phyloP scores from a whole-genome alignment of 306 rosid genomes.

The Trifolium fragiferum region DNA sequence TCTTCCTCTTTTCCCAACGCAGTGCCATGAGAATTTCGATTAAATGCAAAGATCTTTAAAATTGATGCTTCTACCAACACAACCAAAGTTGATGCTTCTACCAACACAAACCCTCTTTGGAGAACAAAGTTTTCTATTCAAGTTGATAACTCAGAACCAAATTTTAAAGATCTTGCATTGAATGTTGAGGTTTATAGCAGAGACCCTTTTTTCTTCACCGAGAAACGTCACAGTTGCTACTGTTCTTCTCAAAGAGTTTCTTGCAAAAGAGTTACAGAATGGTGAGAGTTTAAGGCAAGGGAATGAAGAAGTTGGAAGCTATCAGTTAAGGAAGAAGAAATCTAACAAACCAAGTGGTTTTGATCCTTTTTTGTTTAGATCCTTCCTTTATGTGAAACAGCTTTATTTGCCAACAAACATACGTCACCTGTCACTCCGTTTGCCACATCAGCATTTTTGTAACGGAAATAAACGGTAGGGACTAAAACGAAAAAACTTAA shows the following conservation, averaged over 20 bases:
- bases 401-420: too few relatives aligned
- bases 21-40: too few relatives aligned
- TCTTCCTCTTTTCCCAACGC: too few relatives aligned
- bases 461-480: too few relatives aligned
- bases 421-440: too few relatives aligned
- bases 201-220: slow-evolving; percentile 73
- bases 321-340: slow-evolving; percentile 66
- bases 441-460: too few relatives aligned
- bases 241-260: slow-evolving; percentile 72
- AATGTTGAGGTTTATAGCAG: slow-evolving; percentile 74
- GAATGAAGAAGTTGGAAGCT: slow-evolving; percentile 71
- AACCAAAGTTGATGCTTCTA: slow-evolving; percentile 73
- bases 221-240: slow-evolving; percentile 74
- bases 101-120: slow-evolving; percentile 80
- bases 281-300: too few relatives aligned
- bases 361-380: too few relatives aligned
- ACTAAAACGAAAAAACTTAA: too few relatives aligned
- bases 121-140: slow-evolving; percentile 73
- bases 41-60: too few relatives aligned
- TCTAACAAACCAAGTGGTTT: slow-evolving; percentile 75
- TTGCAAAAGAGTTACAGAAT: slow-evolving; percentile 54
- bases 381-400: too few relatives aligned
- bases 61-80: too few relatives aligned
- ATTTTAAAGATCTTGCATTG: slow-evolving; percentile 61
- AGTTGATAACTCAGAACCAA: slow-evolving; percentile 52